phyloP scores from a whole-genome alignment of 2,329 filamentous ascomycete species.

The Dryadomyces quercivorus region DNA sequence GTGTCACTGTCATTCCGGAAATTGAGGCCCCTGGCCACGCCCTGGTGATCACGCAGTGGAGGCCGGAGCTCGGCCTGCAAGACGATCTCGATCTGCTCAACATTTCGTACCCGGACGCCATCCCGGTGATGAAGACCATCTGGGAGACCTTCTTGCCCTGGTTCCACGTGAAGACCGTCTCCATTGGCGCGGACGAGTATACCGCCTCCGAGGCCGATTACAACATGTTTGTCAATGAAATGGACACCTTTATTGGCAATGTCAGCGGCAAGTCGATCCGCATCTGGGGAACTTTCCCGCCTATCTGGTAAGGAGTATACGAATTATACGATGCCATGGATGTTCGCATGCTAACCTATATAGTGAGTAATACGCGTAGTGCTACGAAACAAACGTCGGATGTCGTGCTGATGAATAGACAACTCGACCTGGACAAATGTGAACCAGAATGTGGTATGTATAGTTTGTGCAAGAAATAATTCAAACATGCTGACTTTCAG shows the following conservation, averaged over 20 bases:
- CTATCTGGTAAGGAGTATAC: conserved; percentile 12
- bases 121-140: conserved; percentile 38
- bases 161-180: conserved; percentile 42
- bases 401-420: conserved; percentile 4
- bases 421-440: conserved; percentile 22
- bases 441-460: conserved; percentile 22
- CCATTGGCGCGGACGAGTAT: conserved; percentile 46
- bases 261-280: conserved; percentile 30
- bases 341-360: not conserved
- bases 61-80: conserved; percentile 37
- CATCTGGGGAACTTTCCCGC: conserved; percentile 45
- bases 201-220: conserved; percentile 31
- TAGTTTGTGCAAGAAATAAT: not conserved
- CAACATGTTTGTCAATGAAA: conserved; percentile 38
- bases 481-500: not conserved
- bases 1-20: conserved; percentile 46
- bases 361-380: not conserved
- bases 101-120: conserved; percentile 39
- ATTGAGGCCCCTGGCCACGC: conserved; percentile 48
- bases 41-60: conserved; percentile 45
- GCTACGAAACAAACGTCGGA: not conserved
- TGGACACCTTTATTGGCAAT: conserved; percentile 31
- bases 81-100: conserved; percentile 38
- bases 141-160: conserved; percentile 41
- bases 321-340: not conserved